Base-by-base conservation (phyloP, 371 early-diverging fungal species). In the Batkoa obscura region DNA sequence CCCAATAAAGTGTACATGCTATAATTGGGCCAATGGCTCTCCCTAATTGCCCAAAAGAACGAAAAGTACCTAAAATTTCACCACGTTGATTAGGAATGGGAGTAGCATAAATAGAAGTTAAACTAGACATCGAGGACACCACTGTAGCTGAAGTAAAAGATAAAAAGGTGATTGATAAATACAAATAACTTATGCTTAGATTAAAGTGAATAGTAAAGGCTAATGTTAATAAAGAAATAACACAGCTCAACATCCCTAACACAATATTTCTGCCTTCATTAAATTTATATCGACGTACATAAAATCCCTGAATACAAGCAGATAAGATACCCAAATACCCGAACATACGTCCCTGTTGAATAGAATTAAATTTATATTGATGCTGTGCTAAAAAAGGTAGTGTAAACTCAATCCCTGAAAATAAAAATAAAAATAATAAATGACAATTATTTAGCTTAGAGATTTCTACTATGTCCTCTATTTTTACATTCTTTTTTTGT, bases 371-470 rank as follows among this genome's bases (percentile, higher is more conserved):
- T 45, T 76, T 70, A 57, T 91, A 83, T 17, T 86, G 74, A 67
- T 94, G 92, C 69, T 83, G 86, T 0, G 94, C 91, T 65, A 94
- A 71, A 64, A 95, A 97, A 0, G 96, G 90, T 52, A 97, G 71
- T 0, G 96, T 95, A 69, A 92, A 97, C 68, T 97, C 97, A 89
- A 97, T 90, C 4, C 96, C 98, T 2, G 89, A 86, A 66, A 94
- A 97, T 39, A 89, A 63, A 63, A 97, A 90, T 45, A 93, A 72
- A 62, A 84, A 92, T 5, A 79, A 65, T 60, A 89, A 87, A 64
- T 93, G 93, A 37, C 88, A 67, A 39, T 55, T 55, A 12, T 56
- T 59, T 15, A 63, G 55, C 8, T 43, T 39, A 8, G 8, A 0
- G 45, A 41, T 52, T n/a, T n/a, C n/a, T n/a, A n/a, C n/a, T n/a